Evolutionary conservation across 768 basidiomycete species (phyloP).

Genomic region (Collybia nuda): DNA sequence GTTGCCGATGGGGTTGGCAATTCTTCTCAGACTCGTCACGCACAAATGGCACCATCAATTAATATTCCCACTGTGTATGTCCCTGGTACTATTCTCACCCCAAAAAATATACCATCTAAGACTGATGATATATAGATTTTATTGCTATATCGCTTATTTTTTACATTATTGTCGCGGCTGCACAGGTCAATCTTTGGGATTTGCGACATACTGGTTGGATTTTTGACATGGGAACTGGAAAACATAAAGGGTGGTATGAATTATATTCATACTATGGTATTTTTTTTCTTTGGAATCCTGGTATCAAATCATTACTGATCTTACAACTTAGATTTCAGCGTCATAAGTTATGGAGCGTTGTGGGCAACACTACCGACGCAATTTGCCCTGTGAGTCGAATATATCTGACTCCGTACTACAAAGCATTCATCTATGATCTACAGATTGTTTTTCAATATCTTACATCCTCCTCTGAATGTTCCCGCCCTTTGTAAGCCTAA

Average conservation of each 20-base stretch:
- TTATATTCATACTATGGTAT: conserved; percentile 82
- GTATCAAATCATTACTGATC: neutral
- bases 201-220: conserved; percentile 80
- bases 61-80: conserved; percentile 80
- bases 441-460: conserved; percentile 80
- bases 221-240: conserved; percentile 61
- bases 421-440: conserved; percentile 1
- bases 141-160: conserved; percentile 79
- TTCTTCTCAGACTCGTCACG: conserved; percentile 79
- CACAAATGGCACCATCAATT: conserved; percentile 82
- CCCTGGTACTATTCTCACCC: neutral
- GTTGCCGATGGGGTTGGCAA: conserved; percentile 73
- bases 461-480: conserved; percentile 86
- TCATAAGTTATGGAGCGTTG: conserved; percentile 63
- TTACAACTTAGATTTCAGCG: conserved; percentile 49
- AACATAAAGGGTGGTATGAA: conserved; percentile 68
- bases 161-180: conserved; percentile 73
- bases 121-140: conserved; percentile 53
- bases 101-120: neutral
- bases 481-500: conserved; percentile 73
- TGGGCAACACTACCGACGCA: conserved; percentile 91
- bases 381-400: conserved; percentile 81
- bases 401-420: neutral
- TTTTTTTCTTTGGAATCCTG: conserved; percentile 14
- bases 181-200: conserved; percentile 53